Evolutionary conservation across 805 yeast species (phyloP).

Genomic region (Myxozyma geophila): DNA sequence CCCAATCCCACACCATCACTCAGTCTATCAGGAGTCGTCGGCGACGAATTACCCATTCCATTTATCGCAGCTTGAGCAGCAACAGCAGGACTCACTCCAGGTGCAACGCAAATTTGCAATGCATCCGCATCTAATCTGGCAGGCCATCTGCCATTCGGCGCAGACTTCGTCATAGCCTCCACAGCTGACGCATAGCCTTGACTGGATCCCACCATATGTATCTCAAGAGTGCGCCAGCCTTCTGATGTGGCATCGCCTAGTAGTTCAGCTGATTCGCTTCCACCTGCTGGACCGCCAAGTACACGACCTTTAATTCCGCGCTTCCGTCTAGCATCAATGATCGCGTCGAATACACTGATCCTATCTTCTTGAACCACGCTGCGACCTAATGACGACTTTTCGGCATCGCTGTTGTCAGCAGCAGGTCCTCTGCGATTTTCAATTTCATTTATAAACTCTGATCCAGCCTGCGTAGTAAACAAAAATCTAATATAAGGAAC

Average conservation of each 20-base stretch:
- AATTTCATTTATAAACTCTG: slow-evolving; percentile 32
- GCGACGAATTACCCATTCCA: slow-evolving; percentile 1
- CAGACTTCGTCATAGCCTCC: slow-evolving; percentile 6
- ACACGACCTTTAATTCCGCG: slow-evolving; percentile 5
- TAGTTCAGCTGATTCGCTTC: slow-evolving; percentile 14
- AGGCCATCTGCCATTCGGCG: slow-evolving; percentile 30
- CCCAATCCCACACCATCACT: slow-evolving; percentile 5
- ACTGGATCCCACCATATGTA: slow-evolving; percentile 7
- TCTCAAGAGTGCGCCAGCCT: slow-evolving; percentile 10
- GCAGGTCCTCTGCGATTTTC: slow-evolving; percentile 4
- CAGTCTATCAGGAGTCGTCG: background rate
- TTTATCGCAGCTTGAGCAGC: background rate
- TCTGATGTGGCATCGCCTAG: slow-evolving; percentile 12
- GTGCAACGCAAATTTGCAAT: slow-evolving; percentile 10
- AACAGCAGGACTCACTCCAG: background rate
- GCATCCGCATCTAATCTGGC: slow-evolving; percentile 26
- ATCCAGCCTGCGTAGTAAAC: slow-evolving; percentile 33
- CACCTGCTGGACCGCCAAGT: background rate
- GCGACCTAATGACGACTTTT: background rate
- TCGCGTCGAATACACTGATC: slow-evolving; percentile 4
- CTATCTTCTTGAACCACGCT: background rate
- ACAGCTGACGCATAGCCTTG: slow-evolving; percentile 20
- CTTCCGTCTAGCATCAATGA: slow-evolving; percentile 7
- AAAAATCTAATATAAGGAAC: slow-evolving; percentile 26
- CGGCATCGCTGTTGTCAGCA: no score